A percentile compares a stretch with the other conserved stretches of the same genome.
phyloP scores from a whole-genome alignment of 768 basidiomycete genomes.

The Rhizopogon vesiculosus region DNA sequence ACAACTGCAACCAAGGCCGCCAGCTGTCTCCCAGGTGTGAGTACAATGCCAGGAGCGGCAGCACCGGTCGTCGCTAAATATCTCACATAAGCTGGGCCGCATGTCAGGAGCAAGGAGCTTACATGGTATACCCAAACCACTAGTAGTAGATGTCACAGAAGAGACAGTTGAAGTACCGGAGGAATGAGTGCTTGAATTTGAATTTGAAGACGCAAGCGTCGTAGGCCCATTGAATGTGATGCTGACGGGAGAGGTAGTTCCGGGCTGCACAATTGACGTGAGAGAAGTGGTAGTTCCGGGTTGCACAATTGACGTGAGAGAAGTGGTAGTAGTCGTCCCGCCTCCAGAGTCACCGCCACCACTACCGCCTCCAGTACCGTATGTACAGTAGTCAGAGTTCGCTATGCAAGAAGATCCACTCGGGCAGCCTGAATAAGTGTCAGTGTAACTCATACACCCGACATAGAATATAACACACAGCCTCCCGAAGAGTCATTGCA shows the following conservation, averaged over 20 bases:
- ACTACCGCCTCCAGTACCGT: conserved; percentile 1
- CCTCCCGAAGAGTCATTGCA: conserved; percentile 16
- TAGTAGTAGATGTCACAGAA: not conserved
- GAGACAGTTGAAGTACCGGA: not conserved
- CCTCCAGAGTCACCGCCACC: conserved; percentile 3
- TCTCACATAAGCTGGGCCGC: not conserved
- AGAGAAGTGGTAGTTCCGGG: not conserved
- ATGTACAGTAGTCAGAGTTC: not conserved
- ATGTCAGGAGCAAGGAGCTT: not conserved
- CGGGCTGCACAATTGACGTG: not conserved
- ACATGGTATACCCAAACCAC: not conserved
- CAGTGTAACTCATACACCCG: not conserved
- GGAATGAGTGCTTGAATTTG: not conserved
- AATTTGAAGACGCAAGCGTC: not conserved
- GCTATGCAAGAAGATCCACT: conserved; percentile 6
- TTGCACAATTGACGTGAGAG: not conserved
- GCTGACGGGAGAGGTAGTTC: not conserved
- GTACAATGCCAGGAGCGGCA: conserved; percentile 7
- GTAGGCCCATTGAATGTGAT: not conserved
- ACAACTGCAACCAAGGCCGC: conserved; percentile 6
- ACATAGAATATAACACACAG: conserved; percentile 10
- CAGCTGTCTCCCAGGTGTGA: not conserved
- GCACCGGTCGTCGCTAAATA: not conserved
- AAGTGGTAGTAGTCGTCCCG: not conserved
- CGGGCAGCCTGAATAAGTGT: conserved; percentile 13